These are phyloP conservation scores for Xylaria sp. DNA, from an alignment of 2,329 filamentous ascomycete species.

Conservation along the genomic window DNA sequence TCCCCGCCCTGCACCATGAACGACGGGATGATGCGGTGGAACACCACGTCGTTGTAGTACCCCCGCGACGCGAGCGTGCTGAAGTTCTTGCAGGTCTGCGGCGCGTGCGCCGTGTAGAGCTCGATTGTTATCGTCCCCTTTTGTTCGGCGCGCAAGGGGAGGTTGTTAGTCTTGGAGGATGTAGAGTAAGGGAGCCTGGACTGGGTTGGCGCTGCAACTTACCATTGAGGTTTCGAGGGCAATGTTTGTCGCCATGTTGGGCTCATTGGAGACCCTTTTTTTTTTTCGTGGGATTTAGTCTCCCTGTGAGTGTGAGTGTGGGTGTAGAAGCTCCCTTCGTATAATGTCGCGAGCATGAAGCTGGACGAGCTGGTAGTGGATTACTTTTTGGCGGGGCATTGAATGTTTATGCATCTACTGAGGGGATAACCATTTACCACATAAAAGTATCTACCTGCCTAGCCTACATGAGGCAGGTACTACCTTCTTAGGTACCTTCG, in stretches of 20 bases:
- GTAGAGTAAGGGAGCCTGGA: no score
- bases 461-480: neutral
- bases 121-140: slow-evolving; percentile 87
- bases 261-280: neutral
- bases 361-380: neutral
- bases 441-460: neutral
- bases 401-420: neutral
- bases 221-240: slow-evolving; percentile 88
- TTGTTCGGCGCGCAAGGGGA: neutral
- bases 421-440: neutral
- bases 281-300: neutral
- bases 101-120: slow-evolving; percentile 89
- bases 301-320: neutral
- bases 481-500: no score
- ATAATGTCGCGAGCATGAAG: slow-evolving; percentile 24
- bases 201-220: no score
- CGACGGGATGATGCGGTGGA: slow-evolving; percentile 94
- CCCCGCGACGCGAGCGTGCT: slow-evolving; percentile 78
- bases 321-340: no score
- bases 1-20: slow-evolving; percentile 98
- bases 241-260: slow-evolving; percentile 79
- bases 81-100: slow-evolving; percentile 91
- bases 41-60: slow-evolving; percentile 87
- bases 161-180: no score
- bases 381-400: slow-evolving; percentile 37